Evolutionary conservation across 108 stramenopile genomes (phyloP), one percentile per base, ranked within the genome.

Genomic region (Fragilariopsis cylindrus): DNA sequence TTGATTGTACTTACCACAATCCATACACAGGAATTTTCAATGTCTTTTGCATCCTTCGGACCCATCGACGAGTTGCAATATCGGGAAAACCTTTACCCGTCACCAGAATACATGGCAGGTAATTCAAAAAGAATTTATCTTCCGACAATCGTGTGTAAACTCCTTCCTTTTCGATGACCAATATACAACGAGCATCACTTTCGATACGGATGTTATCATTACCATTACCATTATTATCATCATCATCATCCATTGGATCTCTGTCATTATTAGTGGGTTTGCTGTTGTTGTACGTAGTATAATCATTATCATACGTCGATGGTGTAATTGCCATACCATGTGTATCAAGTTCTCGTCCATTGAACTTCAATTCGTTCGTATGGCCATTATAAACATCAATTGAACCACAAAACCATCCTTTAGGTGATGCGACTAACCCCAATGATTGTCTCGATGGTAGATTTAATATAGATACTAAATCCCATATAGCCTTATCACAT

Each of bases 111-210:
- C 97, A 98, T 12, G 97, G 95, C 21, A 85, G 66, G 74, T 85
- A 85, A 48, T 75, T 76, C 71, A 97, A 87, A 81, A 92, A 98
- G 75, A 98, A 92, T 60, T 94, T 82, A 80, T 98, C 97, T 75
- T 98, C 92, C 6, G 92, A 83, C 52, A 99, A 82, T 18, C 98
- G 90, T 71, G 85, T 97, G 84, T 97, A 99, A 13, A 97, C 88
- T 9, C 97, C 98, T 74, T 99, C 98, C 74, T 99, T 99, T 79
- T 99, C 98, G 60, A 99, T 90, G 52, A 99, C 90, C 8, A 99
- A 78, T 68, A 99, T 96, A 77, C 76, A 85, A 64, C 73, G 77
- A 4, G 92, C 92, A 73, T 81, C 76, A 68, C 74, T 76, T 4
- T 82, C 60, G 50, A 68, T 68, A 4, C 48, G 18, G 46, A 68